Evolutionary conservation across 768 basidiomycete genomes (phyloP), one percentile per base, ranked within the genome.

Genomic region (Goffeauzyma gilvescens): DNA sequence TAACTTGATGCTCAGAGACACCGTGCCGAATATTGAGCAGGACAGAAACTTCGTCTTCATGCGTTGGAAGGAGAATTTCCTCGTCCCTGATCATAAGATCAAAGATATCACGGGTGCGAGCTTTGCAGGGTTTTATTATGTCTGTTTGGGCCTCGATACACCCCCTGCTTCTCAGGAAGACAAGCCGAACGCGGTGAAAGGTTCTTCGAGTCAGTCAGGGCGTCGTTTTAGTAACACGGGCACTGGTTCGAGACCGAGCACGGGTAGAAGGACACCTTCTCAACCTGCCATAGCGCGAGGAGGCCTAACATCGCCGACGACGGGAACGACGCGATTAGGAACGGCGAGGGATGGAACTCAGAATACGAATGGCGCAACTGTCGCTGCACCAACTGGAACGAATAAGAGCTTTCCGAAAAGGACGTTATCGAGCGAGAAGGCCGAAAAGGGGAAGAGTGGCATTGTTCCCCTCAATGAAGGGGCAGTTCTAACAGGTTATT

Each of bases 31-130:
- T 37, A 31, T 42, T 26, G 48, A 48, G 26, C 52, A 47, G 39
- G 59, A 58, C 40, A 53, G 54, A 39, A 58, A 57, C 37, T 65
- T 60, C 36, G 75, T 87, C 23, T 96, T 95, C 61, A 85, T 96
- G 79, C 71, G 90, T 48, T 89, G 86, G 81, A 96, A 96, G 66
- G 90, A 96, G 66, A 71, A 78, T 55, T 95, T 93, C 65, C 68
- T 96, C 41, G 82, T 95, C n/a, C 87, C 87, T 2, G 83, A 89
- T 62, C 83, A 89, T 66, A 75, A 78, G 46, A 82, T 90, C 23
- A 77, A 82, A 62, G 84, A 89, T 62, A 90, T 95, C 65, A 84
- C 76, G 55, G 87, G 87, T 32, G 87, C 87, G 17, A 85, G 82
- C 60, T 93, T 89, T 63, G 87, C 87, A 55, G 86, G 50, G 2